These are phyloP conservation scores for Fraxinus anomala DNA, from an alignment of 257 asterid genomes.

Conservation along the genomic window DNA sequence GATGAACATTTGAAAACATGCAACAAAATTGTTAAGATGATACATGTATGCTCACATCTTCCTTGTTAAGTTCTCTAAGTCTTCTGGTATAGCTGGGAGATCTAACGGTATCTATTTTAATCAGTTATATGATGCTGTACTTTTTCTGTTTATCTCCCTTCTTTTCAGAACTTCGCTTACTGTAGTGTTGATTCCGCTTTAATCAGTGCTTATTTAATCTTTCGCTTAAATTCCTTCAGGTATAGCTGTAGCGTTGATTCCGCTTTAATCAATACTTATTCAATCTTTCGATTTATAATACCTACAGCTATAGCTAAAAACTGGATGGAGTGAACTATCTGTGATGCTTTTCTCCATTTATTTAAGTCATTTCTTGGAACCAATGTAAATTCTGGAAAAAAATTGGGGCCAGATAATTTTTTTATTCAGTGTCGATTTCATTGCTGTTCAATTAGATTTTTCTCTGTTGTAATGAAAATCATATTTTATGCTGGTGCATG, in stretches of 20 bases:
- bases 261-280: background rate
- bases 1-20: background rate
- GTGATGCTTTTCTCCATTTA: background rate
- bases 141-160: constrained; percentile 13
- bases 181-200: background rate
- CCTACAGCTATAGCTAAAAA: background rate
- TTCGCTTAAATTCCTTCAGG: background rate
- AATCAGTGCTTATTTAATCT: background rate
- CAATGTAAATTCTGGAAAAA: background rate
- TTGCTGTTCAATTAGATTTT: constrained; percentile 14
- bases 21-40: background rate
- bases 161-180: constrained; percentile 3
- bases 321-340: background rate
- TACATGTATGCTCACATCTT: background rate
- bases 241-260: background rate
- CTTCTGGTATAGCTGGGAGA: background rate
- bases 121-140: background rate
- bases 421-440: background rate
- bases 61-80: background rate
- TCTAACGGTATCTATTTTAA: background rate
- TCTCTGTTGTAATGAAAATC: constrained; percentile 22
- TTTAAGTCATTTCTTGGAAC: background rate
- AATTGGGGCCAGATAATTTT: background rate
- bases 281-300: background rate
- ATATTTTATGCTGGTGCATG: constrained; percentile 29